Evolutionary conservation across 257 asterid species (phyloP).

Genomic region (Eucommia ulmoides): DNA sequence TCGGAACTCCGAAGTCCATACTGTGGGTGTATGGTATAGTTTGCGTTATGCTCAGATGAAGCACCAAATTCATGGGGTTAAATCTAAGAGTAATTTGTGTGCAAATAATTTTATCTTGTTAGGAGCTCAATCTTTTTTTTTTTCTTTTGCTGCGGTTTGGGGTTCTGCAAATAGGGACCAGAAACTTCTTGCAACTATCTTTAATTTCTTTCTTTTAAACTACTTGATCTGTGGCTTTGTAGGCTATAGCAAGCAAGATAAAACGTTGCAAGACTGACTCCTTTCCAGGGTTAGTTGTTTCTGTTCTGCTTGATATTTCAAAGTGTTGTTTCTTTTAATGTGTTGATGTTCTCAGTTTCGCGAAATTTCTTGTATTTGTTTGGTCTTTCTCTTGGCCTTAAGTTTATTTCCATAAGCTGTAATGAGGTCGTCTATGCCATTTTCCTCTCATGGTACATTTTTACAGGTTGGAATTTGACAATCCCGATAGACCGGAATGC

Average conservation of each 20-base stretch:
- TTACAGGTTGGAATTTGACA: conserved; percentile 81
- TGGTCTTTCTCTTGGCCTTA: background rate
- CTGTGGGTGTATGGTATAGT: too few relatives aligned
- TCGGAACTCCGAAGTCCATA: too few relatives aligned
- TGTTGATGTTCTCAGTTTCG: conserved; percentile 4
- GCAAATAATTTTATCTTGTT: too few relatives aligned
- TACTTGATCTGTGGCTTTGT: conserved; percentile 19
- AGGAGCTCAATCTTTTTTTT: too few relatives aligned
- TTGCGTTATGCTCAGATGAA: too few relatives aligned
- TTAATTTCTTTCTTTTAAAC: too few relatives aligned
- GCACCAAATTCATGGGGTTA: too few relatives aligned
- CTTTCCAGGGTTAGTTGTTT: conserved; percentile 51
- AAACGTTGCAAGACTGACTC: conserved; percentile 97
- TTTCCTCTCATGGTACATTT: conserved; percentile 5
- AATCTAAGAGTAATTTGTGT: too few relatives aligned
- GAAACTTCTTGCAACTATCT: too few relatives aligned
- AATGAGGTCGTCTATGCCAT: conserved; percentile 5
- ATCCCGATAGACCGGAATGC: conserved; percentile 92
- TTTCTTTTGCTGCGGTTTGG: too few relatives aligned
- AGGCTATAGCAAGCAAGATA: conserved; percentile 74
- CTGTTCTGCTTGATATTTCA: conserved; percentile 3
- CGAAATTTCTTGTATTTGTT: conserved; percentile 2
- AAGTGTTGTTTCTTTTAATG: conserved; percentile 3
- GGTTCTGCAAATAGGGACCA: too few relatives aligned
- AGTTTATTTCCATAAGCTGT: conserved; percentile 6